A percentile compares a stretch with the other conserved stretches of the same genome.
phyloP scores from a whole-genome alignment of 306 rosid species.

The Castanea mollissima region DNA sequence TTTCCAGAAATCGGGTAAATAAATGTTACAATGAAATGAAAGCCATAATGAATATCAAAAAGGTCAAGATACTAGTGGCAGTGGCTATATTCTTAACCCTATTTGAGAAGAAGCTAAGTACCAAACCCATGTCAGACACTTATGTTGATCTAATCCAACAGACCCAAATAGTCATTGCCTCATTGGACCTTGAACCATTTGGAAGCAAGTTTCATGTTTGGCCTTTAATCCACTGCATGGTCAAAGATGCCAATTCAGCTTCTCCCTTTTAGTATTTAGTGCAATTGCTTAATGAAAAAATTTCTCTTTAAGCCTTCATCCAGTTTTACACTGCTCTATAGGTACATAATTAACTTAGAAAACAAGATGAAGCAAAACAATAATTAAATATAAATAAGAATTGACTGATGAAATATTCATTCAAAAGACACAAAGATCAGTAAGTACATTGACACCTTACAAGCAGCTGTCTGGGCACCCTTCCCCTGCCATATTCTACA shows the following conservation, averaged over 20 bases:
- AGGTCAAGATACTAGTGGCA: neutral
- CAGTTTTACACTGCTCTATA: neutral
- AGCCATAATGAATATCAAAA: neutral
- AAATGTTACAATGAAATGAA: neutral
- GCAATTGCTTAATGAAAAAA: neutral
- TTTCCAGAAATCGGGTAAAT: neutral
- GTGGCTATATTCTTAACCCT: neutral
- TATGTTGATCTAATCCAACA: neutral
- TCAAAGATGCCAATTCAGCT: neutral
- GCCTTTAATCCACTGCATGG: neutral
- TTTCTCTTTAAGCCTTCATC: neutral
- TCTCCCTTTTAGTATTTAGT: neutral
- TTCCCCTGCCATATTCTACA: slow-evolving; percentile 98
- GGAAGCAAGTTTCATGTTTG: neutral
- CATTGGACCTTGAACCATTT: neutral
- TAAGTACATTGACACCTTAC: slow-evolving; percentile 55
- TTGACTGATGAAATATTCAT: neutral
- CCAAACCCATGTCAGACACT: neutral
- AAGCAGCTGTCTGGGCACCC: slow-evolving; percentile 86
- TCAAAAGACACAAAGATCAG: neutral
- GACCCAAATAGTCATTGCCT: neutral
- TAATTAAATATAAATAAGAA: neutral
- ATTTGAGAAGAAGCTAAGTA: neutral
- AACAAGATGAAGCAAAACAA: neutral
- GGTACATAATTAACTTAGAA: neutral